A percentile compares a stretch with the other conserved stretches of the same genome.
Conservation (phyloP, 495 filamentous ascomycete species). For the Daldinia concentrica region DNA sequence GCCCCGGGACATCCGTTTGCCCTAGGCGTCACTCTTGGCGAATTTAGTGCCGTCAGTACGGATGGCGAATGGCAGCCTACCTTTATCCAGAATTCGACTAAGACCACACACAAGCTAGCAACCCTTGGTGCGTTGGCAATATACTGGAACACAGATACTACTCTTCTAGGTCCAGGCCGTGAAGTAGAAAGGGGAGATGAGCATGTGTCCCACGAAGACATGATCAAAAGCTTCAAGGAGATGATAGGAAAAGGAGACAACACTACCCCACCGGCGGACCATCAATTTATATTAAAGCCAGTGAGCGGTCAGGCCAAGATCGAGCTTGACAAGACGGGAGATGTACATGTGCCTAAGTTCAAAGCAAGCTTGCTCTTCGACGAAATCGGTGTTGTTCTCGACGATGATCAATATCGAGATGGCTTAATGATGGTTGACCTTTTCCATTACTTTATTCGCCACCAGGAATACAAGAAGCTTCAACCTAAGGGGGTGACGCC, state of each 20-base stretch:
- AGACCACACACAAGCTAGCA: constrained; percentile 89
- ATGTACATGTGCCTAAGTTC: constrained; percentile 80
- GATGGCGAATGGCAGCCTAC: constrained; percentile 92
- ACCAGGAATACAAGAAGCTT: constrained; percentile 95
- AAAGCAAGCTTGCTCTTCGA: constrained; percentile 93
- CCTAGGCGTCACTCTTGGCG: constrained; percentile 86
- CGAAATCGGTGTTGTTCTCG: constrained; percentile 92
- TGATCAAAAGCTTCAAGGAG: constrained; percentile 76
- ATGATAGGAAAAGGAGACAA: constrained; percentile 77
- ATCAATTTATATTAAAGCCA: constrained; percentile 95
- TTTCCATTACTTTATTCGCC: constrained; percentile 97
- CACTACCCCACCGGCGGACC: constrained; percentile 56
- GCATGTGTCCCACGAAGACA: constrained; percentile 67
- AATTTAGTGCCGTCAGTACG: constrained; percentile 95
- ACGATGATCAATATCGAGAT: constrained; percentile 97
- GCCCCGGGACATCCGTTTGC: constrained; percentile 96
- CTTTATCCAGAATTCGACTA: constrained; percentile 85
- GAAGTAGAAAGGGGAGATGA: constrained; percentile 66
- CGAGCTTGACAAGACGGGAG: constrained; percentile 91
- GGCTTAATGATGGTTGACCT: constrained; percentile 96
- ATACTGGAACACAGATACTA: constrained; percentile 96
- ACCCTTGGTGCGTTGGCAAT: constrained; percentile 86
- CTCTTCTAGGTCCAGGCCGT: constrained; percentile 80
- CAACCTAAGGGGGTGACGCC: constrained; percentile 83
- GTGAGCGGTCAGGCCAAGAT: constrained; percentile 92